These are phyloP conservation scores for Aspergillus nidulans DNA, from an alignment of 495 filamentous ascomycete species.

Conservation along the genomic window DNA sequence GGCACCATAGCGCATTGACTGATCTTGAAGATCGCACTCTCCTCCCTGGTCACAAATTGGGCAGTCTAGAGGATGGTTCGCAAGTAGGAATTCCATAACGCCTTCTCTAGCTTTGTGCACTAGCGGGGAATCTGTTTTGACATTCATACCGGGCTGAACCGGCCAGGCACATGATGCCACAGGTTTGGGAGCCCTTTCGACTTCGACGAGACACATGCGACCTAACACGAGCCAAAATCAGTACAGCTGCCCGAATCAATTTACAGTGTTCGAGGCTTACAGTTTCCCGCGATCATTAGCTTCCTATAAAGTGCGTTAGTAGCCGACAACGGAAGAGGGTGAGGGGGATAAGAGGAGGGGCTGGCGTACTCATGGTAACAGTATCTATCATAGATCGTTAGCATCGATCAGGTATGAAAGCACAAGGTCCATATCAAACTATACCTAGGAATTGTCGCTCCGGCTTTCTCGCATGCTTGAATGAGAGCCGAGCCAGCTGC, in stretches of 20 bases:
- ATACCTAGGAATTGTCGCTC: slow-evolving; percentile 80
- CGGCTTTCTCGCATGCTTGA: slow-evolving; percentile 98
- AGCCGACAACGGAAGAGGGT: slow-evolving; percentile 8
- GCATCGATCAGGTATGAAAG: slow-evolving; percentile 14
- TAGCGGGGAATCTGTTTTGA: slow-evolving; percentile 93
- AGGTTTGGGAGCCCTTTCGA: slow-evolving; percentile 91
- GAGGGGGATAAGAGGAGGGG: background rate
- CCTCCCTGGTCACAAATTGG: slow-evolving; percentile 98
- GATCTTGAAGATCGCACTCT: slow-evolving; percentile 97
- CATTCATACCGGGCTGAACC: slow-evolving; percentile 96
- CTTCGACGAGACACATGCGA: slow-evolving; percentile 98
- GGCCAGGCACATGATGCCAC: slow-evolving; percentile 99
- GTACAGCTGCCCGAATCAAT: background rate
- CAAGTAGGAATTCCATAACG: slow-evolving; percentile 97
- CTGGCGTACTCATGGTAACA: slow-evolving; percentile 90
- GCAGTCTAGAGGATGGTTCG: slow-evolving; percentile 97
- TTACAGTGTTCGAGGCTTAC: slow-evolving; percentile 34
- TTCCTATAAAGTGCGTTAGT: slow-evolving; percentile 56
- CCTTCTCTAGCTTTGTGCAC: slow-evolving; percentile 97
- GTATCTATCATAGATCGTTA: slow-evolving; percentile 63
- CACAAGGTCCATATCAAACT: slow-evolving; percentile 8
- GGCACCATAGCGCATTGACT: slow-evolving; percentile 97
- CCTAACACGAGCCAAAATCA: slow-evolving; percentile 25
- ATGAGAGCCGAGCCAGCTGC: slow-evolving; percentile 83
- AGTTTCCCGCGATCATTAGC: slow-evolving; percentile 97